Evolutionary conservation across 2,329 filamentous ascomycete species (phyloP).

Genomic region (Plenodomus tracheiphilus): DNA sequence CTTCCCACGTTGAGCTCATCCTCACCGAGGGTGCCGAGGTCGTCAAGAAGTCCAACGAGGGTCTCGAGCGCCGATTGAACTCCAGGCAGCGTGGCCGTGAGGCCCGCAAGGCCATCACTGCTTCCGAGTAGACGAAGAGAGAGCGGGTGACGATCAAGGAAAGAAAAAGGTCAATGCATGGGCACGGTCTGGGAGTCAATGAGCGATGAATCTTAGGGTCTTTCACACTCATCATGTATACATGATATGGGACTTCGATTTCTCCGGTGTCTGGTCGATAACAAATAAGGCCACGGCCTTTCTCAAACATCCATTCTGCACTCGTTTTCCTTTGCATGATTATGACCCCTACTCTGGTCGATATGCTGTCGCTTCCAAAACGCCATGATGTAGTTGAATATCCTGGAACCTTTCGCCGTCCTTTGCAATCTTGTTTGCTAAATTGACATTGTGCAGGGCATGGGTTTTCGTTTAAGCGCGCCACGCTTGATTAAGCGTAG

Average conservation of each 20-base stretch:
- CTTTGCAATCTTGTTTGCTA: too few species aligned
- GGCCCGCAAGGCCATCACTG: conserved; percentile 64
- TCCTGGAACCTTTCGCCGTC: too few species aligned
- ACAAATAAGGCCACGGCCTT: conserved; percentile 41
- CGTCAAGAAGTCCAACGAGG: conserved; percentile 82
- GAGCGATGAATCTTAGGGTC: conserved; percentile 46
- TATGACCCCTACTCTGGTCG: not conserved
- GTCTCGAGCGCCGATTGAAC: conserved; percentile 73
- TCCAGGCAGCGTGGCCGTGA: conserved; percentile 86
- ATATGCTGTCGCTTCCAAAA: not conserved
- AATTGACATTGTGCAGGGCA: too few species aligned
- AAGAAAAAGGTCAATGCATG: conserved; percentile 38
- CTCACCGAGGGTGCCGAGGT: conserved; percentile 96
- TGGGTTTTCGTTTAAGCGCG: too few species aligned
- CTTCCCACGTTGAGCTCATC: conserved; percentile 99
- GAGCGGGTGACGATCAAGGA: conserved; percentile 21
- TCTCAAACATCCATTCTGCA: conserved; percentile 23
- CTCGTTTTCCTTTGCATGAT: not conserved
- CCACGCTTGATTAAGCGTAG: not conserved
- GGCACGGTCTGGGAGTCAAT: conserved; percentile 45
- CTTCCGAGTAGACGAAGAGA: conserved; percentile 44
- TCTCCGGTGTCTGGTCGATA: conserved; percentile 44
- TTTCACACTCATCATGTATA: conserved; percentile 44
- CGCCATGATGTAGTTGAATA: too few species aligned
- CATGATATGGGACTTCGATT: conserved; percentile 45